phyloP scores from a whole-genome alignment of 1,284 basidiomycete genomes.

The Cutaneotrichosporon dermatis region DNA sequence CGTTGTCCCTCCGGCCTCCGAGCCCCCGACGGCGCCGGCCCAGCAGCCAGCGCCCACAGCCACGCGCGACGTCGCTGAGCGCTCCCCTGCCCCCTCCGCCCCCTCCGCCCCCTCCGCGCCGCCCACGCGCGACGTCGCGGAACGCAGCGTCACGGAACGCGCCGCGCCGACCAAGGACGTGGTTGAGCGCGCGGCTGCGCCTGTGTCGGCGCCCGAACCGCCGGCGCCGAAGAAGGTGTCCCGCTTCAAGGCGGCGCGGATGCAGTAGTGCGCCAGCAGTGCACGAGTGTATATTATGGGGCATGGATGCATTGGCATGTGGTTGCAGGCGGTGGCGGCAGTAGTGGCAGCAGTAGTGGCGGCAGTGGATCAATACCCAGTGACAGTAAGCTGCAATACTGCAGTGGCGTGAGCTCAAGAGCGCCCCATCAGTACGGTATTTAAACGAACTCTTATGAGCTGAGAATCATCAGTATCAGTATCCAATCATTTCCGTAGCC shows the following conservation, averaged over 20 bases:
- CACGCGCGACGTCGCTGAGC: conserved; percentile 6
- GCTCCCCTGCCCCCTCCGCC: neutral
- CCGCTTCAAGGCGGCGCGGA: conserved; percentile 40
- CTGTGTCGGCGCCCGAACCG: neutral
- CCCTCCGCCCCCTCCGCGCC: too few species aligned
- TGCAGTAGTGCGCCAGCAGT: conserved; percentile 11
- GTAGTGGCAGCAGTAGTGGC: too few species aligned
- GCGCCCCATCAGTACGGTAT: too few species aligned
- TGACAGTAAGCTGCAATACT: too few species aligned
- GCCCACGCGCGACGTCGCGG: neutral
- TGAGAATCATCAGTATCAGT: too few species aligned
- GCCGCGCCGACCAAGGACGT: neutral
- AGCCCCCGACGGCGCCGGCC: neutral
- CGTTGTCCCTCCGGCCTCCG: neutral
- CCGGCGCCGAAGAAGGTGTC: conserved; percentile 36
- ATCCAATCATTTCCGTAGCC: too few species aligned
- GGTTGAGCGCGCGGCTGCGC: neutral
- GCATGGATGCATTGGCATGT: neutral
- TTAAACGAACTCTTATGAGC: too few species aligned
- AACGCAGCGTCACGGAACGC: too few species aligned
- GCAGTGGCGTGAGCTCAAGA: too few species aligned
- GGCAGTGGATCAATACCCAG: too few species aligned
- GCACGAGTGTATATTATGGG: neutral
- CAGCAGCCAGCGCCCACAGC: neutral
- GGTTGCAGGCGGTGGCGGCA: too few species aligned